Percentiles rank a stretch among this genome's conserved stretches.
phyloP scores from a whole-genome alignment of 805 yeast species.

The Ogataea neopini region DNA sequence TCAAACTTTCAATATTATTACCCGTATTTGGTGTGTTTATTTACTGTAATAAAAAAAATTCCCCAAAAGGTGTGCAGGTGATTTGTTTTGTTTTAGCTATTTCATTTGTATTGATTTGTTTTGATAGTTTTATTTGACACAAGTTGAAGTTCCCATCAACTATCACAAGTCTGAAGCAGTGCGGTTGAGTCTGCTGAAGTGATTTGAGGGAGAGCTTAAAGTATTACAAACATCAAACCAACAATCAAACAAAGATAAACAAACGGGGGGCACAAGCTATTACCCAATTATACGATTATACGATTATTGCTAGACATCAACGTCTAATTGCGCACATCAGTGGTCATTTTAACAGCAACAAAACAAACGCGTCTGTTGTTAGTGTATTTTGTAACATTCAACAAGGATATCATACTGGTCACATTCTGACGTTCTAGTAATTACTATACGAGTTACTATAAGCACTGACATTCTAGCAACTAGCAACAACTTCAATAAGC shows the following conservation, averaged over 20 bases:
- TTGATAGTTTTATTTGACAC: neutral
- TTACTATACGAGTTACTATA: too few relatives aligned
- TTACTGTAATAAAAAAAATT: constrained; percentile 4
- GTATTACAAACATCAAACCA: neutral
- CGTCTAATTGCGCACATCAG: too few relatives aligned
- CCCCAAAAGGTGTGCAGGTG: constrained; percentile 7
- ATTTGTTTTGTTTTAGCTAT: constrained; percentile 8
- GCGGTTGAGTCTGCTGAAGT: neutral
- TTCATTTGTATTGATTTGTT: constrained; percentile 3
- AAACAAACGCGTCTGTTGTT: constrained; percentile 1
- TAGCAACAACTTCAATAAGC: neutral
- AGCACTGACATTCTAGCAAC: neutral
- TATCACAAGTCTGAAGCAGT: neutral
- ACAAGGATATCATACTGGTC: neutral
- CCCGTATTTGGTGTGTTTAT: constrained; percentile 6
- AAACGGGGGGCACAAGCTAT: too few relatives aligned
- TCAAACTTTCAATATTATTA: neutral
- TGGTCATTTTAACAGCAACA: neutral
- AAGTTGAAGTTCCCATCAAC: neutral
- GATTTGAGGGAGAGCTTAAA: neutral
- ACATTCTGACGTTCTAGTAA: neutral
- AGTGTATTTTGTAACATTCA: neutral
- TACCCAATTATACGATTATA: too few relatives aligned
- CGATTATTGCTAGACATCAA: too few relatives aligned
- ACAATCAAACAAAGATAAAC: too few relatives aligned